phyloP scores from a whole-genome alignment of 208 protist species.

The Trypanosoma vivax region DNA sequence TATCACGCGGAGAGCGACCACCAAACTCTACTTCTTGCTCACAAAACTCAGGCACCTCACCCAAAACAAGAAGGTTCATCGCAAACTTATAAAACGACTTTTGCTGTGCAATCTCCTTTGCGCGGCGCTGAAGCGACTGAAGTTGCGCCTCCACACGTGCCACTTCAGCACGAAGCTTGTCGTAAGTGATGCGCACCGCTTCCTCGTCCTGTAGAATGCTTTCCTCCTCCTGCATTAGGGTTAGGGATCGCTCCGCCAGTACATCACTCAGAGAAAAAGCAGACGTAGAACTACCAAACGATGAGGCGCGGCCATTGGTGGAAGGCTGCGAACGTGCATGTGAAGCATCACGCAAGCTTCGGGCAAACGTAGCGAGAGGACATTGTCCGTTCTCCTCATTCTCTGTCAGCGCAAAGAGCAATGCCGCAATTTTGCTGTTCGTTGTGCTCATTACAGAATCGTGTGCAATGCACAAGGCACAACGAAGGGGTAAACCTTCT shows the following conservation, averaged over 20 bases:
- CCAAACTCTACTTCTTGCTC: constrained; percentile 20
- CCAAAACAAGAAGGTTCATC: constrained; percentile 63
- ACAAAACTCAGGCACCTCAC: constrained; percentile 40
- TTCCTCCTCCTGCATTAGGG: constrained; percentile 66
- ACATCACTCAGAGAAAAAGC: constrained; percentile 35
- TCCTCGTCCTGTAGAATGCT: constrained; percentile 39
- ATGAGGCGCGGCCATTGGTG: constrained; percentile 2
- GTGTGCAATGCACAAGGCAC: too few species aligned
- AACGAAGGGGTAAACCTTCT: too few species aligned
- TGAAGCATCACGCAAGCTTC: constrained; percentile 31
- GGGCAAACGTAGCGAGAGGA: constrained; percentile 54
- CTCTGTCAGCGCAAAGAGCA: constrained; percentile 49
- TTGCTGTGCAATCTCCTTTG: constrained; percentile 54
- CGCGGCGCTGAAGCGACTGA: constrained; percentile 42
- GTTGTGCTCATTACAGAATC: constrained; percentile 12
- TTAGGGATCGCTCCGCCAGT: constrained; percentile 48
- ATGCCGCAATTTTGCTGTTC: constrained; percentile 47
- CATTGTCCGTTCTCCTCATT: constrained; percentile 41
- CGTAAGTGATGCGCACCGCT: constrained; percentile 46
- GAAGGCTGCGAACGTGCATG: constrained; percentile 4
- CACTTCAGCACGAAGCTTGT: constrained; percentile 77
- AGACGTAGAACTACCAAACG: neutral
- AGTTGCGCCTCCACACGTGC: constrained; percentile 76
- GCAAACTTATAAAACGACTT: constrained; percentile 70
- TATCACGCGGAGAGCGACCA: constrained; percentile 12